These are phyloP conservation scores for Glaciozyma martinii DNA, from an alignment of 768 basidiomycete genomes.

Conservation along the genomic window DNA sequence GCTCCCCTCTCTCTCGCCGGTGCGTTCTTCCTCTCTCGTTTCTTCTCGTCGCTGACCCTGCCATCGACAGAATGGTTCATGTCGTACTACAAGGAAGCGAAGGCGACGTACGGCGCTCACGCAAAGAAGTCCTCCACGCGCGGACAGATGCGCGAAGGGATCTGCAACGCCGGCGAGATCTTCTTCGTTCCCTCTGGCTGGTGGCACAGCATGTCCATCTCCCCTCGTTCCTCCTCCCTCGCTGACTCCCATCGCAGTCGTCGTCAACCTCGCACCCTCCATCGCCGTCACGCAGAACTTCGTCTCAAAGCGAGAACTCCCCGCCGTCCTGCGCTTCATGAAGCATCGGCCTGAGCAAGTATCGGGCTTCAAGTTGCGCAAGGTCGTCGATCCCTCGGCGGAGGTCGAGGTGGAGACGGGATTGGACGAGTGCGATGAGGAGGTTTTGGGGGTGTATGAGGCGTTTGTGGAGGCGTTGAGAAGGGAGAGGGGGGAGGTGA, in stretches of 20 bases:
- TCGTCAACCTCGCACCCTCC: slow-evolving; percentile 35
- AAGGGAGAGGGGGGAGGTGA: background rate
- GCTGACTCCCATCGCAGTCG: slow-evolving; percentile 13
- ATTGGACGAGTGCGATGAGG: slow-evolving; percentile 12
- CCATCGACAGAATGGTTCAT: slow-evolving; percentile 31
- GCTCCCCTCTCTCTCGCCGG: slow-evolving; percentile 24
- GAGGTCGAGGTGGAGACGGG: background rate
- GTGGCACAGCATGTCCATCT: slow-evolving; percentile 33
- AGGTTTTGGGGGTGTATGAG: slow-evolving; percentile 19
- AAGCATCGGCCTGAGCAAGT: slow-evolving; percentile 28
- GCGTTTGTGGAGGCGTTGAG: slow-evolving; percentile 23
- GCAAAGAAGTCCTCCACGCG: slow-evolving; percentile 28
- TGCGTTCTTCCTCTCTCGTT: slow-evolving; percentile 1
- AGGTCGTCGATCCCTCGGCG: background rate
- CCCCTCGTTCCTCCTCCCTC: background rate
- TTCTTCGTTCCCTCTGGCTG: slow-evolving; percentile 37
- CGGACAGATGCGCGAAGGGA: slow-evolving; percentile 35
- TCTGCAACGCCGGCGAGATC: slow-evolving; percentile 35
- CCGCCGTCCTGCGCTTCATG: slow-evolving; percentile 34
- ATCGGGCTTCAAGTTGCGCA: slow-evolving; percentile 33
- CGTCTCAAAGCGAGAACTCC: slow-evolving; percentile 33
- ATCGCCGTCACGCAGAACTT: slow-evolving; percentile 38
- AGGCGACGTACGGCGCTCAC: slow-evolving; percentile 28
- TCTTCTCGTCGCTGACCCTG: background rate
- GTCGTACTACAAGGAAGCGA: slow-evolving; percentile 31